phyloP scores from a whole-genome alignment of 176 grass and related monocot genomes.

The Rhynchospora tenuis region DNA sequence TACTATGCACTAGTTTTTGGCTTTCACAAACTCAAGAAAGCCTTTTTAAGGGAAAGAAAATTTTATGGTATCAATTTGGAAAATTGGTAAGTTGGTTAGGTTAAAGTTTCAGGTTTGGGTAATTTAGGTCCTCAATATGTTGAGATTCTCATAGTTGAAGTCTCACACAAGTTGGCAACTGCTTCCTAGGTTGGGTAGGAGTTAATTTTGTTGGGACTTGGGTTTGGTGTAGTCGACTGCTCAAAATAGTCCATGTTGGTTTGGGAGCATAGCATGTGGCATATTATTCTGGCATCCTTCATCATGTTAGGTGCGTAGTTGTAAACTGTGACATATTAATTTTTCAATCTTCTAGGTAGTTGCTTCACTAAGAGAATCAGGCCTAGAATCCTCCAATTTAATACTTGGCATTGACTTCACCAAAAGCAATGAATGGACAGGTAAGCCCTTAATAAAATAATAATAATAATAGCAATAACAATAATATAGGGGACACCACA shows the following conservation, averaged over 20 bases:
- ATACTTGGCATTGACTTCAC: constrained; percentile 95
- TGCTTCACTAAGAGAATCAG: constrained; percentile 78
- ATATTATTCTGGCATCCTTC: not conserved
- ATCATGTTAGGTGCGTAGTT: not conserved
- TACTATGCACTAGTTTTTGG: not conserved
- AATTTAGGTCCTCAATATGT: not conserved
- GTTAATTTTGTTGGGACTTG: not conserved
- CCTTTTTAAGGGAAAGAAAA: not conserved
- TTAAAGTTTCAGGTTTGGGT: not conserved
- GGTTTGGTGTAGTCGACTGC: not conserved
- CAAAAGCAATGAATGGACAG: constrained; percentile 99
- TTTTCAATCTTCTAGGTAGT: constrained; percentile 42
- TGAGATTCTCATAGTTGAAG: not conserved
- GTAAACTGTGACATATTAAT: not conserved
- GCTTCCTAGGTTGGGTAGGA: not conserved
- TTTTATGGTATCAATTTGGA: not conserved
- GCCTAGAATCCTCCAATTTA: constrained; percentile 91
- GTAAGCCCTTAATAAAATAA: constrained; percentile 20
- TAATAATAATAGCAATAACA: not conserved
- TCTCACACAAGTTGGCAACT: not conserved
- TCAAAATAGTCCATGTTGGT: not conserved
- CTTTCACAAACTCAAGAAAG: not conserved
- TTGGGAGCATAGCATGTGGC: not conserved
- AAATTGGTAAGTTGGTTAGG: not conserved
- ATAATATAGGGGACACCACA: not conserved